phyloP scores from a whole-genome alignment of 306 rosid genomes.

The Casuarina glauca region DNA sequence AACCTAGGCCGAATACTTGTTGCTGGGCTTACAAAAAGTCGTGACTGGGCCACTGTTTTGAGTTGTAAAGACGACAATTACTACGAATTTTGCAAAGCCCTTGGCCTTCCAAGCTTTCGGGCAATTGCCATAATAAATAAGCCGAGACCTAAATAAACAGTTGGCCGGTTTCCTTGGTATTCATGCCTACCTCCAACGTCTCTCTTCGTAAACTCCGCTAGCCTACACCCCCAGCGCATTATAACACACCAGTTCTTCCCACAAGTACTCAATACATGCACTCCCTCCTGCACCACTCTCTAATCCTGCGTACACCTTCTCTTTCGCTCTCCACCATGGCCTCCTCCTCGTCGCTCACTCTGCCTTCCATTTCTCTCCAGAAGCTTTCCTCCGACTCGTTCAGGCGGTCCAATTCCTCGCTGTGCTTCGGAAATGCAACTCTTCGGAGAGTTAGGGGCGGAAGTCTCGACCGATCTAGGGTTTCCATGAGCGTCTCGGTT shows the following conservation, averaged over 20 bases:
- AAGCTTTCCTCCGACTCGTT: slow-evolving; percentile 34
- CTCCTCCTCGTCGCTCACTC: slow-evolving; percentile 48
- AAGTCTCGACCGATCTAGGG: slow-evolving; percentile 59
- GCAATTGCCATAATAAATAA: too few species aligned
- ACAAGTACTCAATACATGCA: slow-evolving; percentile 20
- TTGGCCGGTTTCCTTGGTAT: slow-evolving; percentile 49
- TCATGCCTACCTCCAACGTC: slow-evolving; percentile 30
- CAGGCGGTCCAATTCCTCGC: slow-evolving; percentile 23
- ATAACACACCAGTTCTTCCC: neutral
- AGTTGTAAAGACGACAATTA: too few species aligned
- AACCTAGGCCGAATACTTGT: too few species aligned
- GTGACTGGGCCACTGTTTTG: too few species aligned
- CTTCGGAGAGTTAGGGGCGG: slow-evolving; percentile 29
- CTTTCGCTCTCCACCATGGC: slow-evolving; percentile 47
- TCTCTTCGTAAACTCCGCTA: slow-evolving; percentile 62
- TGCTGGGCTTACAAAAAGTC: too few species aligned
- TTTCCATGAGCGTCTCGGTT: slow-evolving; percentile 62
- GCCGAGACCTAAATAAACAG: slow-evolving; percentile 18
- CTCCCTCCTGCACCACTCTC: slow-evolving; percentile 31
- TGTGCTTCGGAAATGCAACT: slow-evolving; percentile 37
- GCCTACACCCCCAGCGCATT: slow-evolving; percentile 19
- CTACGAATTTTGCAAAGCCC: too few species aligned
- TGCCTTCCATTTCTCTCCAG: slow-evolving; percentile 49
- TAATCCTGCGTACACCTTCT: slow-evolving; percentile 33
- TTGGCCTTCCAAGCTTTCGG: too few species aligned